Percentiles rank a stretch among this genome's conserved stretches.
These are phyloP conservation scores for Alternaria angustiovoidea DNA, from an alignment of 2,329 filamentous ascomycete species.

Conservation along the genomic window DNA sequence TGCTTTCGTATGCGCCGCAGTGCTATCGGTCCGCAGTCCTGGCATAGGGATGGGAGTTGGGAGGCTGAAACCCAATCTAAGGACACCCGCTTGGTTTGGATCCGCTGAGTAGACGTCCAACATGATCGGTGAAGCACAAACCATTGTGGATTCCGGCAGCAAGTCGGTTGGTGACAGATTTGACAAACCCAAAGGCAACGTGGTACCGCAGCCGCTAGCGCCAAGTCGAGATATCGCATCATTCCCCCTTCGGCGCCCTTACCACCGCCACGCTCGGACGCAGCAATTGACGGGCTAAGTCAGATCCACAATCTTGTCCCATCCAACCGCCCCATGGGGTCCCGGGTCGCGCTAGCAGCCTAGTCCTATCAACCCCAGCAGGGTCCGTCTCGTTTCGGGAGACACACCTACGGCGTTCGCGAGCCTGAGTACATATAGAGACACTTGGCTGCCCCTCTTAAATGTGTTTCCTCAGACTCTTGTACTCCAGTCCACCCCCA, in stretches of 20 bases:
- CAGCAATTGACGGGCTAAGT: constrained; percentile 36
- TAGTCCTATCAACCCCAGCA: constrained; percentile 23
- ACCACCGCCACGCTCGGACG: constrained; percentile 40
- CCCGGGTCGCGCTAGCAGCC: constrained; percentile 30
- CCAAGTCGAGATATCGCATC: constrained; percentile 17
- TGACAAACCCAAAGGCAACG: constrained; percentile 29
- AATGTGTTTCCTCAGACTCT: constrained; percentile 26
- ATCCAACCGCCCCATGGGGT: constrained; percentile 50
- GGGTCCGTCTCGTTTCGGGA: constrained; percentile 17
- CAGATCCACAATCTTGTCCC: constrained; percentile 38
- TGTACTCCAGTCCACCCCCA: constrained; percentile 23
- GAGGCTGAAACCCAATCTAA: constrained; percentile 30
- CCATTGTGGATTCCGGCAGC: not conserved
- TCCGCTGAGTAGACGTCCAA: not conserved
- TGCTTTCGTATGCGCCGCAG: constrained; percentile 24
- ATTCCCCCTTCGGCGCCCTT: constrained; percentile 5
- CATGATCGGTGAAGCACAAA: constrained; percentile 10
- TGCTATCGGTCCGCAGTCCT: constrained; percentile 20
- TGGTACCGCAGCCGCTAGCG: constrained; percentile 34
- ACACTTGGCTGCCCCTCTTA: constrained; percentile 28
- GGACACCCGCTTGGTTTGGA: constrained; percentile 7
- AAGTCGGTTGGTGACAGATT: constrained; percentile 12
- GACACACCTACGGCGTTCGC: constrained; percentile 16
- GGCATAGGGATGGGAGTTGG: constrained; percentile 1
- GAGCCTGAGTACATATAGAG: constrained; percentile 43